Conservation (phyloP, 129 eudicot species). For the Flaveria trinervia region DNA sequence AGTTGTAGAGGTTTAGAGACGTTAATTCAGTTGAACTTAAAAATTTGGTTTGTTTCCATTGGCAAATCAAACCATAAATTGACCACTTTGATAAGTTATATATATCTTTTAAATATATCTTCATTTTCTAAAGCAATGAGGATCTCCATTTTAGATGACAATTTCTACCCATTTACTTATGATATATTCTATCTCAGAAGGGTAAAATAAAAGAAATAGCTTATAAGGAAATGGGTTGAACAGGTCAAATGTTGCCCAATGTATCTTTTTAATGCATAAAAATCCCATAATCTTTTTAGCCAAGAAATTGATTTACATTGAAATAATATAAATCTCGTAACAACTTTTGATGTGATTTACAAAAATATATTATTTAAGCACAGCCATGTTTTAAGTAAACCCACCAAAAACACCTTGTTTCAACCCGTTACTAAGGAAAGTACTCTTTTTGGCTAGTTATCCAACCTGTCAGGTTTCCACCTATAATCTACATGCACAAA, state of each 20-base stretch:
- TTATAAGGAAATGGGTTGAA: background rate
- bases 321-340: background rate
- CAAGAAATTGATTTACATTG: background rate
- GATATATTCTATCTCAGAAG: background rate
- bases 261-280: background rate
- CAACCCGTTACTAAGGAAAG: background rate
- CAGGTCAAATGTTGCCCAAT: background rate
- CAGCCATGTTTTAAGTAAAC: background rate
- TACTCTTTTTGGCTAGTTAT: background rate
- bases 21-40: background rate
- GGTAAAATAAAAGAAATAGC: background rate
- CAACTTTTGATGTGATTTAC: background rate
- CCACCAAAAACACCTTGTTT: background rate
- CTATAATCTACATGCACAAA: background rate
- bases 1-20: conserved; percentile 8
- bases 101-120: background rate
- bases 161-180: background rate
- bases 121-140: background rate
- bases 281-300: no score
- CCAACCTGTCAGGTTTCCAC: background rate
- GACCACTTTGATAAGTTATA: background rate
- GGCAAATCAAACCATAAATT: conserved; percentile 4
- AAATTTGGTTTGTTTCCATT: conserved; percentile 8
- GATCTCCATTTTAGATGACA: background rate
- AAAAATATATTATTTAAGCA: background rate